Evolutionary conservation across 163 green algal species (phyloP).

Genomic region (Chlorella variabilis): DNA sequence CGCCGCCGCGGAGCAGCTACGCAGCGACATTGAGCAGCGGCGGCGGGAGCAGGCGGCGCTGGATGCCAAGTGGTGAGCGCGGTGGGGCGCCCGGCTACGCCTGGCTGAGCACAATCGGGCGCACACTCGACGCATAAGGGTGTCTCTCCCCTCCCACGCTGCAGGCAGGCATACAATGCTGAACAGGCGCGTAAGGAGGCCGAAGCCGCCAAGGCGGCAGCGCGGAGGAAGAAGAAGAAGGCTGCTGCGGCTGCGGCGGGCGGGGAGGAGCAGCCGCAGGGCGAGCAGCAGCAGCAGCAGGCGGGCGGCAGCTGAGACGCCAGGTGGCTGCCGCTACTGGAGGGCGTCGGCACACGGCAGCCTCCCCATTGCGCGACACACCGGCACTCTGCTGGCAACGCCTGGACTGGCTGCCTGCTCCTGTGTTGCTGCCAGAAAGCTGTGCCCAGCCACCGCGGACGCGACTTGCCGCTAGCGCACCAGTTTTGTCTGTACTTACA

Average conservation of each 20-base stretch:
- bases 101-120: background rate
- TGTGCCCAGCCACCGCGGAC: too few species aligned
- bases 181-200: conserved; percentile 3
- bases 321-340: too few species aligned
- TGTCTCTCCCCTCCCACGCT: background rate
- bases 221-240: conserved; percentile 14
- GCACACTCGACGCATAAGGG: too few species aligned
- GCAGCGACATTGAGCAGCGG: background rate
- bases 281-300: background rate
- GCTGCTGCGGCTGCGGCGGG: background rate
- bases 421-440: too few species aligned
- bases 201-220: conserved; percentile 13
- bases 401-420: too few species aligned
- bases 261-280: background rate
- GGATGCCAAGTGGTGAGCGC: background rate
- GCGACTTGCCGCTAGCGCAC: too few species aligned
- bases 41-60: background rate
- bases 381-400: too few species aligned
- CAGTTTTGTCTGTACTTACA: background rate
- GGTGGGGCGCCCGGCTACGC: background rate
- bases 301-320: too few species aligned
- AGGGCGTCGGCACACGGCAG: too few species aligned
- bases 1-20: conserved; percentile 15
- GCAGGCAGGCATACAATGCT: background rate
- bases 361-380: too few species aligned